phyloP scores from a whole-genome alignment of 768 basidiomycete species.

The Goffeauzyma gilvescens region DNA sequence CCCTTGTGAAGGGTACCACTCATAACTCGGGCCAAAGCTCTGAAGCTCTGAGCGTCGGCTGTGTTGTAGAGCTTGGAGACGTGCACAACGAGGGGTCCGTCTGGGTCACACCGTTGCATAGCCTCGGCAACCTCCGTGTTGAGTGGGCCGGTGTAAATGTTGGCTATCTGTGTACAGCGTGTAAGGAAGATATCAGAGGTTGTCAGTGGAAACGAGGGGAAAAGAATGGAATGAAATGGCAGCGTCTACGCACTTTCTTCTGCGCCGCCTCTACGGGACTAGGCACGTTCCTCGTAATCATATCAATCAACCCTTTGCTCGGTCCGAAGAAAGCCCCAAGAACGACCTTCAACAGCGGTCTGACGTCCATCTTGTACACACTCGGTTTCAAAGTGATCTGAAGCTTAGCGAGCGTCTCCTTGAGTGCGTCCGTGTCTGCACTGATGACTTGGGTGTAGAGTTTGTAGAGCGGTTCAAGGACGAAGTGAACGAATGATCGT shows the following conservation, averaged over 20 bases:
- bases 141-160: slow-evolving; percentile 75
- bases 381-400: slow-evolving; percentile 74
- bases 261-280: slow-evolving; percentile 36
- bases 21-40: slow-evolving; percentile 84
- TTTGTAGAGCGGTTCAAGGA: slow-evolving; percentile 91
- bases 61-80: slow-evolving; percentile 89
- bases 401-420: slow-evolving; percentile 54
- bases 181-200: slow-evolving; percentile 2
- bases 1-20: slow-evolving; percentile 76
- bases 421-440: slow-evolving; percentile 75
- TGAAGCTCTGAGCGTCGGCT: slow-evolving; percentile 86
- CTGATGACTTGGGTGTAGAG: slow-evolving; percentile 80
- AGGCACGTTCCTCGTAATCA: slow-evolving; percentile 77
- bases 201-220: not conserved
- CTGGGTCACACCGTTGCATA: slow-evolving; percentile 65
- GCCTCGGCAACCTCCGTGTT: slow-evolving; percentile 54
- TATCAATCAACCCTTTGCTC: slow-evolving; percentile 72
- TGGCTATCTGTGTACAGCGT: slow-evolving; percentile 43
- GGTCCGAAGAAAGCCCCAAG: slow-evolving; percentile 91
- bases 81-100: slow-evolving; percentile 81
- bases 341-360: slow-evolving; percentile 81
- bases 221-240: not conserved
- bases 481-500: slow-evolving; percentile 84
- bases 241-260: slow-evolving; percentile 28
- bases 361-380: slow-evolving; percentile 96